Conservation (phyloP, 331 rosid genomes). For the Saraca asoca region DNA sequence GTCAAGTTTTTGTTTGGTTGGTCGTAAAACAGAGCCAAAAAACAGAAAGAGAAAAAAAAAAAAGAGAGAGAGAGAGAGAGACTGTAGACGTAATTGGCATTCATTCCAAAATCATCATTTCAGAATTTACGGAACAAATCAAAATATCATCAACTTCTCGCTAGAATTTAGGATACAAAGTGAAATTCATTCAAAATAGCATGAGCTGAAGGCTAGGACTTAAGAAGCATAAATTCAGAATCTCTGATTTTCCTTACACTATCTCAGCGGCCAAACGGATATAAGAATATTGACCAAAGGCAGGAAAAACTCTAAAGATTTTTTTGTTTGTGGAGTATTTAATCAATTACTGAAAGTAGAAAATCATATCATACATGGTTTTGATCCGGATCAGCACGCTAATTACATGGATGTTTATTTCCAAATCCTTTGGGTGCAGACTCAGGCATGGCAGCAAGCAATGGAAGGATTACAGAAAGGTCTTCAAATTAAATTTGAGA, state of each 20-base stretch:
- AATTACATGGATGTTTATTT: slow-evolving; percentile 16
- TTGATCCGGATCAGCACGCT: slow-evolving; percentile 10
- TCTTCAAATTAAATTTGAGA: slow-evolving; percentile 3
- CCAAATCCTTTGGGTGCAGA: slow-evolving; percentile 62
- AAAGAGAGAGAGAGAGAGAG: too few species aligned
- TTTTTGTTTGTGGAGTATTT: slow-evolving; percentile 4
- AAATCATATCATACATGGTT: neutral
- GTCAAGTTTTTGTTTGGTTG: neutral
- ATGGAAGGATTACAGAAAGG: slow-evolving; percentile 72
- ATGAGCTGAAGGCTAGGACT: neutral
- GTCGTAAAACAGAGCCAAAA: slow-evolving; percentile 9
- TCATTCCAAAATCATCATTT: too few species aligned
- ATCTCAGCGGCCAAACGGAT: neutral
- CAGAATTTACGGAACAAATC: too few species aligned
- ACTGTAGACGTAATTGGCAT: too few species aligned
- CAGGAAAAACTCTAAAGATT: neutral
- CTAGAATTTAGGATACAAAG: too few species aligned
- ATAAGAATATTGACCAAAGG: neutral
- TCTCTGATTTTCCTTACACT: slow-evolving; percentile 1
- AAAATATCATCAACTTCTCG: too few species aligned
- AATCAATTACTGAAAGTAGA: neutral
- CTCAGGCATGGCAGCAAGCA: slow-evolving; percentile 69
- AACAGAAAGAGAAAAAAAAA: too few species aligned
- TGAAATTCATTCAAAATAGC: neutral
- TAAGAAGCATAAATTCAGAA: too few species aligned